Evolutionary conservation across 495 filamentous ascomycete species (phyloP).

Genomic region (Apiosordaria backusii): DNA sequence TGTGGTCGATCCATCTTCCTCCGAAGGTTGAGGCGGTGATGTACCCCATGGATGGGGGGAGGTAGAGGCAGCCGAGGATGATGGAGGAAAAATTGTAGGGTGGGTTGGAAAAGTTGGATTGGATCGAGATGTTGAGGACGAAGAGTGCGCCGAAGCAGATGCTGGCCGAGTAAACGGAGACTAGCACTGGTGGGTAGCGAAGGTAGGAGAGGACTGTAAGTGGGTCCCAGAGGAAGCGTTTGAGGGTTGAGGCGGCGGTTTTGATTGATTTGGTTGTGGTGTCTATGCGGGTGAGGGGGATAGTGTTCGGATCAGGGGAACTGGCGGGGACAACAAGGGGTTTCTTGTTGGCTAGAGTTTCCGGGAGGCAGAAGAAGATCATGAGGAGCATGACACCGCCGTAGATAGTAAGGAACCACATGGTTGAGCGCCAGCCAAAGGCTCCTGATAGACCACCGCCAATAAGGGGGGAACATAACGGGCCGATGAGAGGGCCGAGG

Average conservation of each 20-base stretch:
- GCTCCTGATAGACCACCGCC: constrained; percentile 69
- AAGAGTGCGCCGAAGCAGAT: constrained; percentile 82
- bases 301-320: constrained; percentile 7
- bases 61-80: constrained; percentile 77
- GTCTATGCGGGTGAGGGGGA: constrained; percentile 36
- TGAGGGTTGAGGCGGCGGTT: constrained; percentile 49
- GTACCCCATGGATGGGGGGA: constrained; percentile 78
- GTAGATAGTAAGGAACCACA: constrained; percentile 83
- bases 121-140: constrained; percentile 81
- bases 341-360: constrained; percentile 52
- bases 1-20: constrained; percentile 81
- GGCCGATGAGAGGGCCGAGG: constrained; percentile 81
- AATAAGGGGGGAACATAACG: constrained; percentile 80
- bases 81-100: constrained; percentile 75
- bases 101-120: constrained; percentile 64
- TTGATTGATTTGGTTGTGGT: constrained; percentile 62
- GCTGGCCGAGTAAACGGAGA: constrained; percentile 78
- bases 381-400: constrained; percentile 62
- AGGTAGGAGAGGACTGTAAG: constrained; percentile 74
- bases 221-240: constrained; percentile 73
- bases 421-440: constrained; percentile 78
- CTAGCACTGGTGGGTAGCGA: constrained; percentile 71
- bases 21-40: constrained; percentile 67
- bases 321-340: background rate
- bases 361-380: constrained; percentile 66